Evolutionary conservation across 2,329 filamentous ascomycete species (phyloP).

Genomic region (Trichoderma koningiopsis): DNA sequence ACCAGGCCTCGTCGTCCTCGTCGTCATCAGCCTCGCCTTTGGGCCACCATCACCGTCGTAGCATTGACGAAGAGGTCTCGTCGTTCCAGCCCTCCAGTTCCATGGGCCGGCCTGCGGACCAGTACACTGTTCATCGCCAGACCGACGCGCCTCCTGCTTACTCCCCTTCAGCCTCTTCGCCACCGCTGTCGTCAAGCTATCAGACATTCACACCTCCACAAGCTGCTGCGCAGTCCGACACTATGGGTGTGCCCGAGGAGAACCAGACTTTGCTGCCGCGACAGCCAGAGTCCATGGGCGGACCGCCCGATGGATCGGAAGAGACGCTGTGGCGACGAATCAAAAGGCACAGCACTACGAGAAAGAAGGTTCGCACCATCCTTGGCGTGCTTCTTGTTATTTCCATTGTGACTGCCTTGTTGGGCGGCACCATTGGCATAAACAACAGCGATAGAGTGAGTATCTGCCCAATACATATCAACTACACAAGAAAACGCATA

Average conservation of each 20-base stretch:
- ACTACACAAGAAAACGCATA: neutral
- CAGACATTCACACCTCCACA: conserved; percentile 44
- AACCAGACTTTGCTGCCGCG: conserved; percentile 46
- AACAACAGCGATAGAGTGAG: conserved; percentile 37
- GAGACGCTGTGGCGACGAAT: conserved; percentile 37
- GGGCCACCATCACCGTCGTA: conserved; percentile 31
- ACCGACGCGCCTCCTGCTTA: conserved; percentile 55
- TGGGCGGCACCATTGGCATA: conserved; percentile 29
- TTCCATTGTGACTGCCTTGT: conserved; percentile 37
- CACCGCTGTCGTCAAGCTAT: conserved; percentile 41
- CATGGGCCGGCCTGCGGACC: conserved; percentile 16
- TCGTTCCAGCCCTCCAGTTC: neutral
- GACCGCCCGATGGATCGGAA: conserved; percentile 31
- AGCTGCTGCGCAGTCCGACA: conserved; percentile 16
- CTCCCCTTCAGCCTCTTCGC: conserved; percentile 46
- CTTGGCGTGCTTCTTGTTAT: conserved; percentile 40
- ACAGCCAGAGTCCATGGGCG: conserved; percentile 52
- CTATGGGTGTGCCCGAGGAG: conserved; percentile 49
- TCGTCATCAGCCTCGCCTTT: conserved; percentile 18
- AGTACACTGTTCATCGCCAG: conserved; percentile 32
- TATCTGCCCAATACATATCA: neutral
- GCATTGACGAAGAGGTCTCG: conserved; percentile 31
- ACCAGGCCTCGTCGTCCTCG: conserved; percentile 9
- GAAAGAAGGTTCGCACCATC: conserved; percentile 36
- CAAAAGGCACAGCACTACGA: conserved; percentile 31